Conservation (phyloP, 1,284 basidiomycete genomes). For the Leccinum solheimii region DNA sequence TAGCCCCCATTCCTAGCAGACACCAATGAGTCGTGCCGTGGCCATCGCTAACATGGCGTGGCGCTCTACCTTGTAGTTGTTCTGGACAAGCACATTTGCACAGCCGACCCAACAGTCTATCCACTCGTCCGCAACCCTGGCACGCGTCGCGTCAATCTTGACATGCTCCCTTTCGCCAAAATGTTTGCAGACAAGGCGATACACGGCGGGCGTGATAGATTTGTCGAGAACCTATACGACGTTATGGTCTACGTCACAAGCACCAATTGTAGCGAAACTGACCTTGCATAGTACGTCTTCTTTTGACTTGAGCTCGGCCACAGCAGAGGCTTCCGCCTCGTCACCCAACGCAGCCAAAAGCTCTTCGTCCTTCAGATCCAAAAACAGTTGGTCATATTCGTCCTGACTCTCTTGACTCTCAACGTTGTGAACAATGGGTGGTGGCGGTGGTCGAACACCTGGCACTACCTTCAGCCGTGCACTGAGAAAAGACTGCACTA, state of each 20-base stretch:
- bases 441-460: constrained; percentile 41
- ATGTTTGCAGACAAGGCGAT: constrained; percentile 58
- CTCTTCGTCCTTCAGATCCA: constrained; percentile 63
- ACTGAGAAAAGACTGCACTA: constrained; percentile 67
- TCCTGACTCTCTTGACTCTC: constrained; percentile 79
- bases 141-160: constrained; percentile 32
- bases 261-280: constrained; percentile 7
- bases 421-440: constrained; percentile 23
- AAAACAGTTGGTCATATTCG: constrained; percentile 53
- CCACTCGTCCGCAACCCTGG: constrained; percentile 49
- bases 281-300: constrained; percentile 49
- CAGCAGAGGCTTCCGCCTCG: constrained; percentile 26
- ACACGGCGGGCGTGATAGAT: constrained; percentile 60
- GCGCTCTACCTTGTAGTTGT: constrained; percentile 49
- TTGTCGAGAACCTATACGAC: constrained; percentile 52
- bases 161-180: constrained; percentile 39
- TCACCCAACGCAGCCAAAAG: constrained; percentile 54
- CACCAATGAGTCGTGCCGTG: constrained; percentile 5
- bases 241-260: not conserved
- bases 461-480: constrained; percentile 56
- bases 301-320: constrained; percentile 36
- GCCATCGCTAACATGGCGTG: constrained; percentile 15
- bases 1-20: constrained; percentile 59
- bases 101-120: constrained; percentile 82
- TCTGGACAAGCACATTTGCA: constrained; percentile 64